These are phyloP conservation scores for Paxillus ammoniavirescens DNA, from an alignment of 768 basidiomycete genomes.

Conservation along the genomic window DNA sequence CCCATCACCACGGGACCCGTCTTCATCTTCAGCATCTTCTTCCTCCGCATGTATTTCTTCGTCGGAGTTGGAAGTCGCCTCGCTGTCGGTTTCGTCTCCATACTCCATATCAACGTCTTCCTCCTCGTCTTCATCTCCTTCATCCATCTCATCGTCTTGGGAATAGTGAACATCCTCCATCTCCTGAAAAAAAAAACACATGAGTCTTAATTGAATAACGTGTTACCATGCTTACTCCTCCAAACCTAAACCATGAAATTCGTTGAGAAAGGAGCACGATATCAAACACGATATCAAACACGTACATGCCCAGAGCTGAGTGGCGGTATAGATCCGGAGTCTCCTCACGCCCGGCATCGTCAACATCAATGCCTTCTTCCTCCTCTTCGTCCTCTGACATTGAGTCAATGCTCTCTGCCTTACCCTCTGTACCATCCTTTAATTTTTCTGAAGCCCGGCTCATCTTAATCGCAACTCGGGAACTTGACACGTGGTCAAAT, in stretches of 20 bases:
- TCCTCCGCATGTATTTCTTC: slow-evolving; percentile 68
- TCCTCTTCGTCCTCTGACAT: slow-evolving; percentile 48
- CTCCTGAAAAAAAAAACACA: slow-evolving; percentile 46
- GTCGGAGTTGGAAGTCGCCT: slow-evolving; percentile 74
- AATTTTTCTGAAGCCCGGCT: slow-evolving; percentile 70
- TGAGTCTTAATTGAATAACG: slow-evolving; percentile 15
- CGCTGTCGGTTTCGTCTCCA: slow-evolving; percentile 79
- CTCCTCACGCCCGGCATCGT: slow-evolving; percentile 62
- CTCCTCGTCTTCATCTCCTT: slow-evolving; percentile 76
- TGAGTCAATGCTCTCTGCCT: slow-evolving; percentile 39
- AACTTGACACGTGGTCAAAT: slow-evolving; percentile 45
- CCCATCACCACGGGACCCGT: slow-evolving; percentile 40
- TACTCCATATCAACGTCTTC: slow-evolving; percentile 89
- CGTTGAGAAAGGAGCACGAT: slow-evolving; percentile 6
- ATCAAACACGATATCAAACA: slow-evolving; percentile 10
- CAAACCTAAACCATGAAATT: slow-evolving; percentile 45
- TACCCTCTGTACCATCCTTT: slow-evolving; percentile 54
- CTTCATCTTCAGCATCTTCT: slow-evolving; percentile 54
- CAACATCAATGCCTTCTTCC: slow-evolving; percentile 60
- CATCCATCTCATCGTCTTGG: slow-evolving; percentile 75
- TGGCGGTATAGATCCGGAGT: slow-evolving; percentile 94
- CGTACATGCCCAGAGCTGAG: slow-evolving; percentile 92
- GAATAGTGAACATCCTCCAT: slow-evolving; percentile 78
- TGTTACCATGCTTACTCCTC: slow-evolving; percentile 59
- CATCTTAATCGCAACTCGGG: slow-evolving; percentile 99